These are phyloP conservation scores for Didymella exigua DNA, from an alignment of 2,329 filamentous ascomycete species.

Conservation along the genomic window DNA sequence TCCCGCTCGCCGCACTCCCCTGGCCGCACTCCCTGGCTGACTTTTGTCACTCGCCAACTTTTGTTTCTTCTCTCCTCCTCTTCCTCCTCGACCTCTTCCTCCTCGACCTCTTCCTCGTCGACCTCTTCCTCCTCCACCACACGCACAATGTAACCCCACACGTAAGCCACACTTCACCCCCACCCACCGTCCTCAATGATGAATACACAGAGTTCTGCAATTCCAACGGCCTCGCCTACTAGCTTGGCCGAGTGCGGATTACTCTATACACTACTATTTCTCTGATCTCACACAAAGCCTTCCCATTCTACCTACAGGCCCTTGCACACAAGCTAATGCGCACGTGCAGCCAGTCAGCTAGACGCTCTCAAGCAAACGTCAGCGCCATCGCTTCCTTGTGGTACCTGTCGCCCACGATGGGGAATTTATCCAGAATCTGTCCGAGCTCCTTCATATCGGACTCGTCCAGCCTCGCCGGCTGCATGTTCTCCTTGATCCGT, in stretches of 20 bases:
- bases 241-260: constrained; percentile 51
- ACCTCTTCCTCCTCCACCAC: background rate
- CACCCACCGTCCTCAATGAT: constrained; percentile 40
- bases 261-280: constrained; percentile 57
- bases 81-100: no score
- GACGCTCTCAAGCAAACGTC: constrained; percentile 3
- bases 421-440: constrained; percentile 55
- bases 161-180: constrained; percentile 22
- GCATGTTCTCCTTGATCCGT: constrained; percentile 66
- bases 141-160: background rate
- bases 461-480: constrained; percentile 59
- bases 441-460: constrained; percentile 59
- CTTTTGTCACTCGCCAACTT: constrained; percentile 14
- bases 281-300: constrained; percentile 41
- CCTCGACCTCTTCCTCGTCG: no score
- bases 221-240: constrained; percentile 50
- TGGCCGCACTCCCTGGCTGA: constrained; percentile 8
- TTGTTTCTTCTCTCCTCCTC: background rate
- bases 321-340: constrained; percentile 19
- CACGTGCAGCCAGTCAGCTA: background rate
- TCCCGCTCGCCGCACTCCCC: background rate
- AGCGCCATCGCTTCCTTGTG: constrained; percentile 10
- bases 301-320: background rate
- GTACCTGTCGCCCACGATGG: constrained; percentile 53
- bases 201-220: constrained; percentile 59